Evolutionary conservation across 2,329 filamentous ascomycete species (phyloP).

Genomic region (Colletotrichum liaoningense): DNA sequence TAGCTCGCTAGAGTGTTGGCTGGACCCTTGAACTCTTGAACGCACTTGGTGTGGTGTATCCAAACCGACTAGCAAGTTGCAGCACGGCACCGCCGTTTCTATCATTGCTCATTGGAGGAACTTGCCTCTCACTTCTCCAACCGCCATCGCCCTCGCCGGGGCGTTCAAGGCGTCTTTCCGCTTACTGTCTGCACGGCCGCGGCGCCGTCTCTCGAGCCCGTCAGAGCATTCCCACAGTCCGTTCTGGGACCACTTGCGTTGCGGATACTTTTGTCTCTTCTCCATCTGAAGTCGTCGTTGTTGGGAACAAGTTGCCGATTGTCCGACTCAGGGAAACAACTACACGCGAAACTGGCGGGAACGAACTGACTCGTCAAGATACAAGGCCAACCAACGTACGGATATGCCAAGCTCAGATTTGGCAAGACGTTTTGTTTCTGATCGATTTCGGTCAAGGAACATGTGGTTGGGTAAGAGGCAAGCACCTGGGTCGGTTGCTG

Average conservation of each 20-base stretch:
- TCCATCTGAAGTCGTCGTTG: conserved; percentile 16
- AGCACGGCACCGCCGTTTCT: conserved; percentile 17
- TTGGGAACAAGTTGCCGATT: conserved; percentile 8
- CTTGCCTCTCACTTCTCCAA: background rate
- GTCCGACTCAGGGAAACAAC: background rate
- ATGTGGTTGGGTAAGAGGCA: background rate
- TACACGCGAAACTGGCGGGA: conserved; percentile 28
- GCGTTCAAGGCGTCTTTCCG: conserved; percentile 20
- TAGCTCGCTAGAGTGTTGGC: conserved; percentile 13
- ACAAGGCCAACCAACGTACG: background rate
- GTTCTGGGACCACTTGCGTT: background rate
- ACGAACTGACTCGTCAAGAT: conserved; percentile 11
- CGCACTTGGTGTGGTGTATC: background rate
- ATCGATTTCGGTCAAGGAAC: conserved; percentile 5
- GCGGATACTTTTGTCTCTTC: background rate
- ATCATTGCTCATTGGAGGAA: background rate
- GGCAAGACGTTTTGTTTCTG: background rate
- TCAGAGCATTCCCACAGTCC: background rate
- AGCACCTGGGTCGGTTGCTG: no score
- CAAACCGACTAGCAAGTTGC: background rate
- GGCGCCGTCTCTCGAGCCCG: background rate
- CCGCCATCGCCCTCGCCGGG: conserved; percentile 6
- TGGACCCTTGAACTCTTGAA: conserved; percentile 22
- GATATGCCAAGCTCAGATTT: background rate
- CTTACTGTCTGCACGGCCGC: conserved; percentile 8